phyloP scores from a whole-genome alignment of 1,284 basidiomycete genomes.

The Trametes hirsuta region DNA sequence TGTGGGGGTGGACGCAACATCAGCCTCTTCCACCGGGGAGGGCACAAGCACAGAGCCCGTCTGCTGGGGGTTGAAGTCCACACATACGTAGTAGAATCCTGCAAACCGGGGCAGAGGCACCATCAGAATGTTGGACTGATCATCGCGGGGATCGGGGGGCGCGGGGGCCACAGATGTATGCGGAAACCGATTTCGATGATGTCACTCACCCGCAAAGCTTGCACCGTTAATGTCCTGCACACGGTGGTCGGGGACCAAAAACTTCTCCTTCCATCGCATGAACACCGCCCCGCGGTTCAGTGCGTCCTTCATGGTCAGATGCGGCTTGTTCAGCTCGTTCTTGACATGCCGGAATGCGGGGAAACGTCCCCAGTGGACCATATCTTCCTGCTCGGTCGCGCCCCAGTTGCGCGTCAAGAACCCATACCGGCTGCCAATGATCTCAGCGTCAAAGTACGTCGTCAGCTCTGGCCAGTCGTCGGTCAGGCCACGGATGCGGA shows the following conservation, averaged over 20 bases:
- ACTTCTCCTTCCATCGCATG: conserved; percentile 97
- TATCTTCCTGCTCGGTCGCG: conserved; percentile 85
- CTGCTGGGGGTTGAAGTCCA: conserved; percentile 46
- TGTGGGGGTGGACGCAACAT: conserved; percentile 42
- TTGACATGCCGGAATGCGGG: conserved; percentile 84
- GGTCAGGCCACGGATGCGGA: conserved; percentile 87
- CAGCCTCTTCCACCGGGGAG: conserved; percentile 81
- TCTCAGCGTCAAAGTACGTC: conserved; percentile 94
- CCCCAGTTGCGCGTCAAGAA: conserved; percentile 88
- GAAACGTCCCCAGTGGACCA: conserved; percentile 91
- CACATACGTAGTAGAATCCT: conserved; percentile 67
- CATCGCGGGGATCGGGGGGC: neutral
- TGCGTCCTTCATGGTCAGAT: conserved; percentile 74
- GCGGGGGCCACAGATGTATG: neutral
- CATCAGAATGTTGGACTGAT: conserved; percentile 30
- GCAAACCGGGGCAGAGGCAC: conserved; percentile 4
- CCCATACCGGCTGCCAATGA: conserved; percentile 86
- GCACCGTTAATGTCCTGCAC: conserved; percentile 95
- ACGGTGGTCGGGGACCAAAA: conserved; percentile 91
- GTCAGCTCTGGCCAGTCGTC: conserved; percentile 86
- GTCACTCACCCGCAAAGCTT: conserved; percentile 81
- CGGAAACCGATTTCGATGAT: neutral
- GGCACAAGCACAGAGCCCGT: conserved; percentile 69
- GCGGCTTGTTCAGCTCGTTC: conserved; percentile 74
- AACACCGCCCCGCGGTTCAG: conserved; percentile 77